Evolutionary conservation across 2,329 filamentous ascomycete species (phyloP).

Genomic region (Aureobasidium leucospermi): DNA sequence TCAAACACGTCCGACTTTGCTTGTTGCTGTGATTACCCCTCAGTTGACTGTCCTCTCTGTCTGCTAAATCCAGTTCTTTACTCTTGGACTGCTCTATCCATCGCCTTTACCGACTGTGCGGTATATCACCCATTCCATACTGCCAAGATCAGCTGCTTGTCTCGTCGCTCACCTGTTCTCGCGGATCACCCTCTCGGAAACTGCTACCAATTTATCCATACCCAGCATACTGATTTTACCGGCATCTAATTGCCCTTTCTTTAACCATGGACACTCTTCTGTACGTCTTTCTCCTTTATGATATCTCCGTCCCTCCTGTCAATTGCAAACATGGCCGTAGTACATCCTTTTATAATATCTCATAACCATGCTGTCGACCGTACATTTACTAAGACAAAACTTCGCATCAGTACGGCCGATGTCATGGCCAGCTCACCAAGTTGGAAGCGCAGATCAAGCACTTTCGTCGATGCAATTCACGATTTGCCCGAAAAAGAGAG

Average conservation of each 20-base stretch:
- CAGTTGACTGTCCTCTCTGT: too few species aligned
- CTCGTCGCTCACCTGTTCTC: conserved; percentile 4
- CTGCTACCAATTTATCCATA: neutral
- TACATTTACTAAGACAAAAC: conserved; percentile 20
- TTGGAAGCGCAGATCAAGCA: conserved; percentile 87
- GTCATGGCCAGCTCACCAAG: conserved; percentile 84
- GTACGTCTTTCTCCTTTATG: conserved; percentile 36
- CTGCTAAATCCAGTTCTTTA: too few species aligned
- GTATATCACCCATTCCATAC: neutral
- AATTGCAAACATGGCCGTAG: neutral
- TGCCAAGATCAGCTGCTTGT: conserved; percentile 11
- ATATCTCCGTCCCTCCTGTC: neutral
- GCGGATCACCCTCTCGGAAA: neutral
- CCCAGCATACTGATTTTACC: neutral
- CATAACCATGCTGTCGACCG: conserved; percentile 58
- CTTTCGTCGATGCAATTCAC: conserved; percentile 94
- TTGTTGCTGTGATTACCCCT: too few species aligned
- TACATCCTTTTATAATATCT: conserved; percentile 14
- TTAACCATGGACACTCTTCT: conserved; percentile 53
- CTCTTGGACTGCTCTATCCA: too few species aligned
- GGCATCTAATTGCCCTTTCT: neutral
- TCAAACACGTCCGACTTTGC: too few species aligned
- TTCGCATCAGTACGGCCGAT: conserved; percentile 64
- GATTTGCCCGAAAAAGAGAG: conserved; percentile 77
- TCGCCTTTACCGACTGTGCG: neutral